Base-by-base conservation (phyloP, 257 asterid species). In the Nicotiana benthamiana region DNA sequence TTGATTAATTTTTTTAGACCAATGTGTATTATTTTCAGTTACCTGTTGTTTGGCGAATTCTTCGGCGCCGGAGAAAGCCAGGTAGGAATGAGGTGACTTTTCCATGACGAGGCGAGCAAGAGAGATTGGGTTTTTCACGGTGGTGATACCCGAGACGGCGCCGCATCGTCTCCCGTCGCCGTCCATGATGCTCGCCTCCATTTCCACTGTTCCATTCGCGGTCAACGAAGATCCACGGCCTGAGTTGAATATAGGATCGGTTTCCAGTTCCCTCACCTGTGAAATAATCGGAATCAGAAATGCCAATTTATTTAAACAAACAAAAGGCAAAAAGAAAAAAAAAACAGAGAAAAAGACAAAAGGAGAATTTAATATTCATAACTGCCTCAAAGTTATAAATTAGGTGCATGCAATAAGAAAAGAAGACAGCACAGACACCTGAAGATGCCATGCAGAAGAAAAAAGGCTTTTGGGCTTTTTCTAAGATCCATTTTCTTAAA, bases 171-270 rank as follows among this genome's bases (percentile, higher is more conserved):
- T 80, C 0, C 93, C 94, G 11, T 82, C 24, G 10, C 99, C 99
- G 64, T 95, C 97, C 98, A 95, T 95, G 83, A 95, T 95, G 81
- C 98, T 93, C 5, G 99, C 99, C 90, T 95, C 99, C 99, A 95
- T 95, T 92, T 95, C 99, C 83, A 87, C 99, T 87, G 97, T 95
- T 52, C 97, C 99, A 61, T 91, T 86, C 85, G 85, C 96, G 0
- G 97, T 94, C 12, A 96, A 93, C 2, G 99, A 97, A 86, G 99
- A 96, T 94, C 99, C 99, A 79, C 99, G 97, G 3, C 99, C 99
- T 0, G 99, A 92, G 82, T 96, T 96, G 79, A 96, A 96, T 46
- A 92, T 54, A 1, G 99, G 99, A 83, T 96, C 98, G 6, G 86
- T 86, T 84, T 96, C 99, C 88, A 96, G 83, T 90, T 92, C 99